Conservation (phyloP, 1,284 basidiomycete genomes). For the Fomitopsis schrenkii region DNA sequence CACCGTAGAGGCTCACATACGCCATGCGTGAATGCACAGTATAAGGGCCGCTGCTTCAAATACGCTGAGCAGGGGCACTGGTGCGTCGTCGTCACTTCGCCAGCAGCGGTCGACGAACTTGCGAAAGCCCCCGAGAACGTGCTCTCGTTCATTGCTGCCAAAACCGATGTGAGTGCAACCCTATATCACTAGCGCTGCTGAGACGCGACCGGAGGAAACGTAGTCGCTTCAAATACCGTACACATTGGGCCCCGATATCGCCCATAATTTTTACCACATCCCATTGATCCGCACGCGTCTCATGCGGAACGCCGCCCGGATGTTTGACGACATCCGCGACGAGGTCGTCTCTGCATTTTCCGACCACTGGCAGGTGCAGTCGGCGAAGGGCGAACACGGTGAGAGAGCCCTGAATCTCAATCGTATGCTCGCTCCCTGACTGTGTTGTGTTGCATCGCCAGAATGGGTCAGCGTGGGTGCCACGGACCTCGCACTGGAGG, state of each 20-base stretch:
- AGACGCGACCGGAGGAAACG: neutral
- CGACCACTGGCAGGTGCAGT: neutral
- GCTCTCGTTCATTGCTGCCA: conserved; percentile 23
- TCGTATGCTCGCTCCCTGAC: neutral
- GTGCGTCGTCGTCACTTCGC: conserved; percentile 25
- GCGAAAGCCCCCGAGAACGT: conserved; percentile 26
- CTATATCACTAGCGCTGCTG: neutral
- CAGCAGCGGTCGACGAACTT: conserved; percentile 24
- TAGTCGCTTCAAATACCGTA: conserved; percentile 19
- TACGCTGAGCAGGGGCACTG: conserved; percentile 32
- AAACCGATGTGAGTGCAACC: conserved; percentile 21
- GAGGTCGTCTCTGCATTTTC: conserved; percentile 12
- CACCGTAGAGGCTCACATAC: neutral
- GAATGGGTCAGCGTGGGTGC: conserved; percentile 21
- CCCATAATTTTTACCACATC: conserved; percentile 24
- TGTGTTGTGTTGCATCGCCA: neutral
- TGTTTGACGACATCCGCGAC: conserved; percentile 14
- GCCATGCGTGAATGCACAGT: conserved; percentile 2
- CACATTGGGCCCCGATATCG: conserved; percentile 18
- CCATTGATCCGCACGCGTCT: conserved; percentile 20
- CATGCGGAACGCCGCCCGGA: conserved; percentile 7
- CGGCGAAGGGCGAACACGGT: conserved; percentile 9
- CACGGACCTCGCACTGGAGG: conserved; percentile 23
- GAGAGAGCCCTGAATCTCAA: conserved; percentile 13
- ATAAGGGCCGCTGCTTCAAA: conserved; percentile 21